Evolutionary conservation across 305 asterid genomes (phyloP), one percentile per base, ranked within the genome.

Genomic region (Solanum aculeatissimum): DNA sequence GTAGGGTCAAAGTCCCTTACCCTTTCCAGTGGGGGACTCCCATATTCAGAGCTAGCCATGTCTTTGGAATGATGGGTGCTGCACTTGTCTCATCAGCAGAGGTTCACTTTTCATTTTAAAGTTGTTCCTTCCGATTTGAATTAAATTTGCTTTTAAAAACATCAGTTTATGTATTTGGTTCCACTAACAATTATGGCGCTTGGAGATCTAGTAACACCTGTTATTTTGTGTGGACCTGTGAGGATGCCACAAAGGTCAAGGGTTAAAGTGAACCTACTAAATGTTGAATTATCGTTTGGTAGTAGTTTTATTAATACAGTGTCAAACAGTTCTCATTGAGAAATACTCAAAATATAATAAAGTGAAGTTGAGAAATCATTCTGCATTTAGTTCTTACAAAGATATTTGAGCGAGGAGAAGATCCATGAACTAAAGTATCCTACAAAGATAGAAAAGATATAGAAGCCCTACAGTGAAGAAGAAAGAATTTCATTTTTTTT

Each of bases 21-120:
- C 99, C 99, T 83, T 95, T 97, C 75, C 98, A 94, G 83, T 97
- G 98, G 98, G 99, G 99, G 45, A 89, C 94, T 79, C 99, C 99
- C 53, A 93, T 97, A 90, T 97, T 97, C 87, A 91, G 98, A 90
- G 98, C 98, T 49, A 91, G 97, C 83, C 95, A 91, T 87, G 93
- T 94, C 35, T 93, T 94, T 21, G 98, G 98, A 57, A 94, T 93
- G 97, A 91, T 94, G 93, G 98, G 98, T 32, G 99, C 99, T 81
- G 95, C 98, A 25, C 92, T 97, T 79, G 98, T 97, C 87, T 92
- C 99, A 19, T 89, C 98, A 35, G 93, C 96, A 29, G 99, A 97
- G 98, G 99, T 97, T 83, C 43, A 68, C 82, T 86, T 85, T 19
- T 60, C 45, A 23, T 57, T 68, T n/a, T 27, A 18, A 29, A 77